Evolutionary conservation across 2,329 filamentous ascomycete species (phyloP).

Genomic region (Penicillium sp.): DNA sequence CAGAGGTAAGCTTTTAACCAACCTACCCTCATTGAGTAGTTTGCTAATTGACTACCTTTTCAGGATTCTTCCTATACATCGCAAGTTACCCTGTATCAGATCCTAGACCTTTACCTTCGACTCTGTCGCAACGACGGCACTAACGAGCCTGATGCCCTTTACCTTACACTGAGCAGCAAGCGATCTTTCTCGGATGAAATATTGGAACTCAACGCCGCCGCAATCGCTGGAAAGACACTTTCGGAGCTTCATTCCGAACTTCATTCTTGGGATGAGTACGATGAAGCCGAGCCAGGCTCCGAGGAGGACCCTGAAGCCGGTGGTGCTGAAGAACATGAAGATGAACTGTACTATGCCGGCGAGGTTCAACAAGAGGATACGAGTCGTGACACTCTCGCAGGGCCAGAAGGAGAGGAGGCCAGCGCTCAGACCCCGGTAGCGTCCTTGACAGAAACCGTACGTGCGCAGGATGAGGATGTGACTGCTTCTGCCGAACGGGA

Average conservation of each 20-base stretch:
- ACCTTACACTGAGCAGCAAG: constrained; percentile 54
- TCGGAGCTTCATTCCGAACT: constrained; percentile 48
- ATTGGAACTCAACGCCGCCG: constrained; percentile 50
- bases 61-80: constrained; percentile 51
- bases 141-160: constrained; percentile 53
- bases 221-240: constrained; percentile 56
- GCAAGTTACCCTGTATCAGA: constrained; percentile 52
- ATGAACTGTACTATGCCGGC: constrained; percentile 9
- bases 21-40: neutral
- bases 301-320: constrained; percentile 19
- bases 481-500: neutral
- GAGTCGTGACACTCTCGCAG: neutral
- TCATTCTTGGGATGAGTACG: constrained; percentile 46
- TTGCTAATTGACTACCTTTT: constrained; percentile 28
- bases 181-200: constrained; percentile 54
- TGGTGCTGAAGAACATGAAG: constrained; percentile 16
- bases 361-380: constrained; percentile 10
- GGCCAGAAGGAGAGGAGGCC: neutral
- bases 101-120: constrained; percentile 58
- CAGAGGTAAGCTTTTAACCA: constrained; percentile 52
- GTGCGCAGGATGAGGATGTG: neutral
- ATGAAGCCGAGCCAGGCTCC: constrained; percentile 42
- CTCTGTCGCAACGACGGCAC: constrained; percentile 58
- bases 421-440: neutral
- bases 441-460: neutral